phyloP scores from a whole-genome alignment of 1,284 basidiomycete species.

The Rugosomyces carneus region DNA sequence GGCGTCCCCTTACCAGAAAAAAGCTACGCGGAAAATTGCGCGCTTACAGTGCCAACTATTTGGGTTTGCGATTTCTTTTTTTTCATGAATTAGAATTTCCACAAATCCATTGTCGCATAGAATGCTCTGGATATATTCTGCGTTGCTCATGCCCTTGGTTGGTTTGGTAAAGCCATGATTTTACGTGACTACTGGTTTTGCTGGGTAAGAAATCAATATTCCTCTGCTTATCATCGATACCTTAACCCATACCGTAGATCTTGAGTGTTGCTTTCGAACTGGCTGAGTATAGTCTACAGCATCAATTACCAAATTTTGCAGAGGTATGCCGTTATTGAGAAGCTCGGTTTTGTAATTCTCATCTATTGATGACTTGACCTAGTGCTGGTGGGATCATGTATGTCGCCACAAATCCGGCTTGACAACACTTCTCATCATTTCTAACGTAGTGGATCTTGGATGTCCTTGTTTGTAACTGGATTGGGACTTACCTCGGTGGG shows the following conservation, averaged over 20 bases:
- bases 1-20: slow-evolving; percentile 76
- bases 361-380: slow-evolving; percentile 5
- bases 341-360: slow-evolving; percentile 6
- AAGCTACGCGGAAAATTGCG: slow-evolving; percentile 76
- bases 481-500: slow-evolving; percentile 74
- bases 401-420: slow-evolving; percentile 24
- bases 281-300: slow-evolving; percentile 78
- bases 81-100: slow-evolving; percentile 1
- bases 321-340: slow-evolving; percentile 45
- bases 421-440: slow-evolving; percentile 4
- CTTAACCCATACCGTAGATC: slow-evolving; percentile 43
- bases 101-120: slow-evolving; percentile 30
- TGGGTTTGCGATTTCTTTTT: slow-evolving; percentile 47
- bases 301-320: slow-evolving; percentile 78
- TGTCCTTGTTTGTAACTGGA: slow-evolving; percentile 81
- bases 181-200: slow-evolving; percentile 87
- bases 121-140: slow-evolving; percentile 80
- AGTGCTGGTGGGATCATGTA: slow-evolving; percentile 91
- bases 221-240: slow-evolving; percentile 5
- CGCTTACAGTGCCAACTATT: slow-evolving; percentile 53
- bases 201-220: slow-evolving; percentile 47
- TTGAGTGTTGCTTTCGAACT: slow-evolving; percentile 80
- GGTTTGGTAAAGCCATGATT: slow-evolving; percentile 85
- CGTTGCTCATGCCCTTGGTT: slow-evolving; percentile 73
- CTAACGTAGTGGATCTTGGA: slow-evolving; percentile 70